Conservation (phyloP, 208 protist genomes). For the Endotrypanum monterogeii region DNA sequence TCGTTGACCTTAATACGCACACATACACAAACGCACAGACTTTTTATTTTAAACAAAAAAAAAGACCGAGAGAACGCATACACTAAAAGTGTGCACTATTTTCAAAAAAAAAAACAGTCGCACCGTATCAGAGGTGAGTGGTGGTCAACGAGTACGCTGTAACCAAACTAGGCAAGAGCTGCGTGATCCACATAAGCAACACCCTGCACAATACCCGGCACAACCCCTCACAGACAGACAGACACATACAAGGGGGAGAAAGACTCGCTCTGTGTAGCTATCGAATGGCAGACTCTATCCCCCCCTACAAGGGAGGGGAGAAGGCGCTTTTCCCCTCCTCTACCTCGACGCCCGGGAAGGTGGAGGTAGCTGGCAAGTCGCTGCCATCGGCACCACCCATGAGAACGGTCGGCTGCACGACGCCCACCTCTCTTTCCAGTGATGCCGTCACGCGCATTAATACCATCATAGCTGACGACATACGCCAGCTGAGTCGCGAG, state of each 20-base stretch:
- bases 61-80: neutral
- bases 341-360: neutral
- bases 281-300: neutral
- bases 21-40: neutral
- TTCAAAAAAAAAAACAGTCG: neutral
- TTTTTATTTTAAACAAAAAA: too few relatives aligned
- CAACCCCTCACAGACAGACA: too few relatives aligned
- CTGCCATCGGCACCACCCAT: neutral
- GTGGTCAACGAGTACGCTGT: neutral
- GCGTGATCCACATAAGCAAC: neutral
- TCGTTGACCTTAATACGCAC: neutral
- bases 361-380: neutral
- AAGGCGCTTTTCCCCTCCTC: slow-evolving; percentile 8
- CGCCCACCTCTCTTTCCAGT: slow-evolving; percentile 6
- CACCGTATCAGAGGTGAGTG: slow-evolving; percentile 3
- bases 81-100: neutral
- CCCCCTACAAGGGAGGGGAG: neutral
- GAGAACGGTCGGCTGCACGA: neutral
- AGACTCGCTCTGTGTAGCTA: neutral
- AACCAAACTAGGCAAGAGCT: neutral
- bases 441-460: slow-evolving; percentile 23
- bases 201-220: too few relatives aligned
- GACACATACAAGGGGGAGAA: too few relatives aligned
- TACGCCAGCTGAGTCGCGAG: slow-evolving; percentile 32
- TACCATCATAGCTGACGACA: slow-evolving; percentile 26